These are phyloP conservation scores for Lasiodiplodia sp. DNA, from an alignment of 2,329 filamentous ascomycete species.

Conservation along the genomic window DNA sequence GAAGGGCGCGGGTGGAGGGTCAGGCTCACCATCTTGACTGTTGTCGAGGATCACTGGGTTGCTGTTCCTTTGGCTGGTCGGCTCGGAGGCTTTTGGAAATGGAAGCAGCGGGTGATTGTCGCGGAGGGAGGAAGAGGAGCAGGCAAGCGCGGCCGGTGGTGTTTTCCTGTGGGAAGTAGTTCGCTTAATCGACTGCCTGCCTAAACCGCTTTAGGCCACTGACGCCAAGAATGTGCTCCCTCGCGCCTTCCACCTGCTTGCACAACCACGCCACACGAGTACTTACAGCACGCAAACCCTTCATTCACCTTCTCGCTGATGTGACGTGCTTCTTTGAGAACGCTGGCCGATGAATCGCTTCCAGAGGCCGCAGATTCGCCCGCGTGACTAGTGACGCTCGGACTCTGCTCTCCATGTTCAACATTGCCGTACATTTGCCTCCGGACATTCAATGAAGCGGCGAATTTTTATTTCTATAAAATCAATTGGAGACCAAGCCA, in stretches of 20 bases:
- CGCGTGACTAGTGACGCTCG: slow-evolving; percentile 7
- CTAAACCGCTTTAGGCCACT: slow-evolving; percentile 9
- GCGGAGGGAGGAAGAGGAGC: slow-evolving; percentile 29
- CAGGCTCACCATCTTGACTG: slow-evolving; percentile 50
- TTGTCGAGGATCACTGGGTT: slow-evolving; percentile 42
- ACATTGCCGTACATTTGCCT: not conserved
- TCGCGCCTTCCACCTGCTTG: not conserved
- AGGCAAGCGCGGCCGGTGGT: slow-evolving; percentile 5
- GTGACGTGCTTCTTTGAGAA: not conserved
- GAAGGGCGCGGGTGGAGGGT: slow-evolving; percentile 31
- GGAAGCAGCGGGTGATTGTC: slow-evolving; percentile 43
- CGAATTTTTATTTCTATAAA: not conserved
- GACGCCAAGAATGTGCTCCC: not conserved
- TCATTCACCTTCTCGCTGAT: not conserved
- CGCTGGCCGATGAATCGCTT: not conserved
- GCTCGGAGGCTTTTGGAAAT: slow-evolving; percentile 44
- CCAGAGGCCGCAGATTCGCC: not conserved
- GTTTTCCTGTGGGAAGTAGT: no score
- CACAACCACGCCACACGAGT: slow-evolving; percentile 1
- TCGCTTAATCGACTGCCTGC: not conserved
- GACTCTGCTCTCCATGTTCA: not conserved
- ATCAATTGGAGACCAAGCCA: not conserved
- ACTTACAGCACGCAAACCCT: not conserved
- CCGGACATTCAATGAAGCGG: not conserved
- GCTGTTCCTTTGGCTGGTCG: slow-evolving; percentile 40